Percentiles rank a stretch among this genome's conserved stretches.
These are phyloP conservation scores for Talaromyces sp. DNA, from an alignment of 2,329 filamentous ascomycete genomes.

Conservation along the genomic window DNA sequence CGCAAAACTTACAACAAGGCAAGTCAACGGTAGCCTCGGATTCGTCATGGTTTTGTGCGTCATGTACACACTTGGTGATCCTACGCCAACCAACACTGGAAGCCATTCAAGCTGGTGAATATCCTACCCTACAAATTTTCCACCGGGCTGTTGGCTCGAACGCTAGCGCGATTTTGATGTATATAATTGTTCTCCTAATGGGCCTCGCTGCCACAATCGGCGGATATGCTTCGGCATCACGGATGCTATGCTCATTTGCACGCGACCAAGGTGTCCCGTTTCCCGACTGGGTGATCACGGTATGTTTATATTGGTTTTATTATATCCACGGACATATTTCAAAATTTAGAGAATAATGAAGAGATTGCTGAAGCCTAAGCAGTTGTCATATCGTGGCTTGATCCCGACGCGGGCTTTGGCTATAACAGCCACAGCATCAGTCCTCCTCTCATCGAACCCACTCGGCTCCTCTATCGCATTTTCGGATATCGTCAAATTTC, in stretches of 20 bases:
- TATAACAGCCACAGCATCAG: background rate
- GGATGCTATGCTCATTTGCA: constrained; percentile 3
- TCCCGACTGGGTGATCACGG: background rate
- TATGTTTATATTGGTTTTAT: background rate
- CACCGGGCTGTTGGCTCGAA: background rate
- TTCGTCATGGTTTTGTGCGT: background rate
- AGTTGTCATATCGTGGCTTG: background rate
- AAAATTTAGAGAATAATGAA: no score
- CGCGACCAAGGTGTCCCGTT: background rate
- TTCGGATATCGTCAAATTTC: background rate
- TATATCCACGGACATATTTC: no score
- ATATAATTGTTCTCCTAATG: constrained; percentile 1
- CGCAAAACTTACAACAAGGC: background rate
- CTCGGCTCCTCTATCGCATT: background rate
- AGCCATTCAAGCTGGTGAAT: background rate
- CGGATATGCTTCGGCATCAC: background rate
- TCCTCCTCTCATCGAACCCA: background rate
- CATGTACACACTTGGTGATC: constrained; percentile 2
- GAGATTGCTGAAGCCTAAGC: no score
- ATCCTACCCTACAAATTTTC: background rate
- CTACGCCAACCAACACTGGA: background rate
- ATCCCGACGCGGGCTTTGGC: background rate
- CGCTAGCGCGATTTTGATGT: background rate
- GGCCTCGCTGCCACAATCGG: background rate
- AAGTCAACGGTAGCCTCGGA: constrained; percentile 1